A percentile compares a stretch with the other conserved stretches of the same genome.
phyloP scores from a whole-genome alignment of 2,329 filamentous ascomycete genomes.

The Aspergillus sp. region DNA sequence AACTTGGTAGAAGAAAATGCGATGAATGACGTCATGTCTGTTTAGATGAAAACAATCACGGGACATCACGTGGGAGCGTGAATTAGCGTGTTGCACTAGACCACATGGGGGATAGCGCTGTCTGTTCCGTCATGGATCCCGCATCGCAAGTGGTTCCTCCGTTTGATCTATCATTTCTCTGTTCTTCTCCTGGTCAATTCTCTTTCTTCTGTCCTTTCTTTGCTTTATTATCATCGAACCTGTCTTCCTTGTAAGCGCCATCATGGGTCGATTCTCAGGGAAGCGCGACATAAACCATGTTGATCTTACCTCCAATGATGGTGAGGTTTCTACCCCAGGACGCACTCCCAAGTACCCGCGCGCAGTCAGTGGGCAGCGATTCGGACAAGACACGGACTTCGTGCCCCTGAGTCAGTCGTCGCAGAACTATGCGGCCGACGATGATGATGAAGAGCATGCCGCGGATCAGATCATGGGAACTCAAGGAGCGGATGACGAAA shows the following conservation, averaged over 20 bases:
- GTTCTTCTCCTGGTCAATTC: neutral
- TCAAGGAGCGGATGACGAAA: slow-evolving; percentile 37
- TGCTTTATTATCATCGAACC: neutral
- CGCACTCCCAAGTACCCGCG: slow-evolving; percentile 12
- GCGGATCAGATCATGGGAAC: slow-evolving; percentile 30
- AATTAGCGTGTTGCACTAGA: slow-evolving; percentile 13
- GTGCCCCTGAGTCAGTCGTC: slow-evolving; percentile 33
- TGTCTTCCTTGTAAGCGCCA: neutral
- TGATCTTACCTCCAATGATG: slow-evolving; percentile 21
- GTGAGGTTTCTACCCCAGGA: slow-evolving; percentile 28
- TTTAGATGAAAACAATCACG: slow-evolving; percentile 8
- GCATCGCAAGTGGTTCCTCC: too few relatives aligned
- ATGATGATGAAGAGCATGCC: slow-evolving; percentile 40
- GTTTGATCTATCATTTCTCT: neutral
- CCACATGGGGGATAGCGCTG: neutral
- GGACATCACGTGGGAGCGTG: slow-evolving; percentile 17
- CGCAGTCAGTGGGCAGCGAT: slow-evolving; percentile 23
- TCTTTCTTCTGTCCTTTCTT: neutral
- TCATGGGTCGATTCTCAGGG: slow-evolving; percentile 13
- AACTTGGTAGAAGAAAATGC: neutral
- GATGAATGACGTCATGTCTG: neutral
- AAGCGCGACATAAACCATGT: slow-evolving; percentile 28
- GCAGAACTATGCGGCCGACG: slow-evolving; percentile 25
- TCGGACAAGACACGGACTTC: slow-evolving; percentile 29
- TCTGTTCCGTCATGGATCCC: neutral